A percentile compares a stretch with the other conserved stretches of the same genome.
phyloP scores from a whole-genome alignment of 2,329 filamentous ascomycete species.

The Aphanocladium album region DNA sequence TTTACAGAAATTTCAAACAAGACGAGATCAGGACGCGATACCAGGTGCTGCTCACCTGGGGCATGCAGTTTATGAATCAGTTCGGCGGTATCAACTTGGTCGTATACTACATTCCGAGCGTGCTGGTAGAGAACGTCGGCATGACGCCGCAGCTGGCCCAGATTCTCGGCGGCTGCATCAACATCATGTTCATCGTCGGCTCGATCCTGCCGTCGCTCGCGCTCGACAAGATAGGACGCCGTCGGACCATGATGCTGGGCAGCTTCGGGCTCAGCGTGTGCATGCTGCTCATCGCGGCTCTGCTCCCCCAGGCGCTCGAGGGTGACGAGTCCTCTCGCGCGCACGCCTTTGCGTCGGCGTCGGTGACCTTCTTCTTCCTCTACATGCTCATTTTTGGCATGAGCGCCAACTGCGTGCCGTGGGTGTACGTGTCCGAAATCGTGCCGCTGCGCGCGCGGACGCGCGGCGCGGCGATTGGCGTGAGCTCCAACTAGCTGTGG shows the following conservation, averaged over 20 bases:
- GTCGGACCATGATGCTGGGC: conserved; percentile 40
- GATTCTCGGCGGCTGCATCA: conserved; percentile 32
- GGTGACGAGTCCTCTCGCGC: conserved; percentile 2
- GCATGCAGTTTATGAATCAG: conserved; percentile 47
- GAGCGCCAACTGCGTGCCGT: conserved; percentile 30
- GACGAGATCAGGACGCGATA: conserved; percentile 38
- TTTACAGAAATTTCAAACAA: conserved; percentile 37
- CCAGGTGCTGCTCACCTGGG: conserved; percentile 41
- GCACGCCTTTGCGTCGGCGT: conserved; percentile 19
- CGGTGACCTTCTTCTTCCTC: conserved; percentile 33
- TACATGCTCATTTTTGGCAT: conserved; percentile 18
- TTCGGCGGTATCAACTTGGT: conserved; percentile 43
- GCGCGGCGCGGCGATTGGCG: conserved; percentile 28
- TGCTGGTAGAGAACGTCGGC: conserved; percentile 30
- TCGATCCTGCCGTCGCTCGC: conserved; percentile 29
- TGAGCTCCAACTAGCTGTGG: conserved; percentile 32
- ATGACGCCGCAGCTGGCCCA: conserved; percentile 25
- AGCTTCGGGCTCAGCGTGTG: conserved; percentile 27
- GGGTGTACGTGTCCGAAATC: conserved; percentile 34
- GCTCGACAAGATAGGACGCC: conserved; percentile 33
- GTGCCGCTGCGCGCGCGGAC: conserved; percentile 28
- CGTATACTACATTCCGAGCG: conserved; percentile 31
- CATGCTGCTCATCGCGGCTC: conserved; percentile 34
- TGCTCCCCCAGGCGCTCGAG: conserved; percentile 22
- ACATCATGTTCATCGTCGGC: conserved; percentile 35